Base-by-base conservation (phyloP, 2,329 filamentous ascomycete species). In the Didymellaceae sp. region DNA sequence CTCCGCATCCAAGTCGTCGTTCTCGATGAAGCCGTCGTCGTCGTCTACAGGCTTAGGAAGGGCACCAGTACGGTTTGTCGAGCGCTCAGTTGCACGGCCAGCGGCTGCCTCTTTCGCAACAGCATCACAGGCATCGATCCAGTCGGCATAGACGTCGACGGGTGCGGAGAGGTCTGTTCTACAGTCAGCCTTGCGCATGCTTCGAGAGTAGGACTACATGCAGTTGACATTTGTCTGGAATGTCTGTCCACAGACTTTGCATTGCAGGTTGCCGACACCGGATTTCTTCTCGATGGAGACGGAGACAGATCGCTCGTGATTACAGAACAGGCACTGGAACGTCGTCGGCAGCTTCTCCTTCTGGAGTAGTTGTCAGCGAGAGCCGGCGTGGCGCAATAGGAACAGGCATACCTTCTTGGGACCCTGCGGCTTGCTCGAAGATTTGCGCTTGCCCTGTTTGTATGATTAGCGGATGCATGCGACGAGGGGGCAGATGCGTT, bases 311-410 rank as follows among this genome's bases (percentile, higher is more conserved):
- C 91, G 94, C 72, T 97, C 94, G 76, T 97, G 92, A 74, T 97
- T 97, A 81, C 94, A 99, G 78, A 99, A 99, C 35, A 99, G 86
- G 72, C 94, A 99, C 49, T 92, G 90, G 75, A 99, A 99, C n/a
- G 85, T 84, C 2, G 90, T 92, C 3, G 88, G 82, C 14, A 94
- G 81, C 31, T 86, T 83, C 63, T 92, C 89, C 71, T 82, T 72
- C 72, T 75, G 48, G 45, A 14, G 8, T 35, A 52, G 26, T 14
- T 28, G 38, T 68, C 51, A 68, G 59, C 43, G 13, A 43, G 11
- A 21, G 5, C 35, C 32, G 38, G 25, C 26, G 25, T n/a, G 10
- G 16, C 11, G 10, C 10, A 50, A 40, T 46, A 44, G 48, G 10
- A 45, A 44, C 26, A 20, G 38, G 58, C 72, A 60, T 77, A 90